These are phyloP conservation scores for Rhodotorula sp. DNA, from an alignment of 1,284 basidiomycete genomes.

Conservation along the genomic window DNA sequence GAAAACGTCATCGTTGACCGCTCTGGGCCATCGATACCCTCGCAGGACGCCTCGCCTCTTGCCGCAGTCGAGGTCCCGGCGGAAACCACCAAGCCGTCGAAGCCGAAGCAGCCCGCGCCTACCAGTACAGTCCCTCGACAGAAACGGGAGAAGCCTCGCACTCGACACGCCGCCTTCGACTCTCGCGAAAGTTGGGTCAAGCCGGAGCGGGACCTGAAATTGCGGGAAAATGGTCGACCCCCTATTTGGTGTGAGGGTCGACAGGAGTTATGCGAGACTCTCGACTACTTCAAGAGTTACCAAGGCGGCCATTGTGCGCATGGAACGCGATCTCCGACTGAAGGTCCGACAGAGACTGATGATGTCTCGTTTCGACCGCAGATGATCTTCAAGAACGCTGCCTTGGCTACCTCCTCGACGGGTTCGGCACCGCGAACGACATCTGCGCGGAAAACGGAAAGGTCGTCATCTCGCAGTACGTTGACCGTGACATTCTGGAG, in stretches of 20 bases:
- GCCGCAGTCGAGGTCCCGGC: too few species aligned
- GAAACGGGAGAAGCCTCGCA: not conserved
- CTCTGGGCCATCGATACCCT: too few species aligned
- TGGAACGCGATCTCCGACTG: too few species aligned
- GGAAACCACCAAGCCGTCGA: not conserved
- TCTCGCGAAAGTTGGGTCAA: slow-evolving; percentile 16
- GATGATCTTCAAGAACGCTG: slow-evolving; percentile 30
- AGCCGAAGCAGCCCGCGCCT: not conserved
- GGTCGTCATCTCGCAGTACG: slow-evolving; percentile 36
- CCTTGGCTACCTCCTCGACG: slow-evolving; percentile 38
- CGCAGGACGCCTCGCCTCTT: too few species aligned
- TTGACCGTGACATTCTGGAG: too few species aligned
- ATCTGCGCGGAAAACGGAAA: slow-evolving; percentile 15
- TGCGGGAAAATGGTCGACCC: slow-evolving; percentile 13
- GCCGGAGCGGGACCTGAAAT: slow-evolving; percentile 12
- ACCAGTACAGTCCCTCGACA: not conserved
- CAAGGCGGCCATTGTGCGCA: slow-evolving; percentile 39
- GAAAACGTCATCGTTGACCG: not conserved
- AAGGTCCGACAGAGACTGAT: not conserved
- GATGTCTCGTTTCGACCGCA: not conserved
- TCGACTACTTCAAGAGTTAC: slow-evolving; percentile 31
- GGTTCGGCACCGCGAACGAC: slow-evolving; percentile 24
- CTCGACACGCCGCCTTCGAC: slow-evolving; percentile 12
- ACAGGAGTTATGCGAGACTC: slow-evolving; percentile 39
- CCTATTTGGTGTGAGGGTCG: slow-evolving; percentile 36